Conservation (phyloP, 805 yeast genomes). For the Candida glaebosa region DNA sequence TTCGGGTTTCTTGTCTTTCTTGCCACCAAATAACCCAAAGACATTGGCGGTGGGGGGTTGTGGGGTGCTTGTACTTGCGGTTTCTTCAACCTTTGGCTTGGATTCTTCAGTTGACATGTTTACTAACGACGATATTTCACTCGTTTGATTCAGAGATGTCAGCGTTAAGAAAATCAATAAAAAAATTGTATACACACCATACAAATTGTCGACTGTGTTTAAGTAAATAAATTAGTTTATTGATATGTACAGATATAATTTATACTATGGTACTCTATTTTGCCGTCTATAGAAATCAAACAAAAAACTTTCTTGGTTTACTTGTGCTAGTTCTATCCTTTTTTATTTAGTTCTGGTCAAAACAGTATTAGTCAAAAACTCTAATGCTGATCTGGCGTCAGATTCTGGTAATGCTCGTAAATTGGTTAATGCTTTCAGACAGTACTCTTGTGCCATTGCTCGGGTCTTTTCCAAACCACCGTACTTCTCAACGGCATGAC, state of each 20-base stretch:
- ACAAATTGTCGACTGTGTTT: too few relatives aligned
- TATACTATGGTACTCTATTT: background rate
- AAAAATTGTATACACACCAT: background rate
- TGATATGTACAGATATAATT: background rate
- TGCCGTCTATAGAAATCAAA: background rate
- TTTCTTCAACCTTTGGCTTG: slow-evolving; percentile 15
- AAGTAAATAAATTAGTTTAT: background rate
- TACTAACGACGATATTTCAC: background rate
- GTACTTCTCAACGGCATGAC: slow-evolving; percentile 64
- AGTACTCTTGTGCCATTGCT: slow-evolving; percentile 72
- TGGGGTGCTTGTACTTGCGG: slow-evolving; percentile 24
- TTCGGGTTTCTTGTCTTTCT: slow-evolving; percentile 60
- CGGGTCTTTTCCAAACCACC: slow-evolving; percentile 77
- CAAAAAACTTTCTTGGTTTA: background rate
- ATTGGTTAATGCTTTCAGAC: slow-evolving; percentile 69
- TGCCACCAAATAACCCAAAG: slow-evolving; percentile 94
- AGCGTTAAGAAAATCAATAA: background rate
- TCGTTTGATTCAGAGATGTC: background rate
- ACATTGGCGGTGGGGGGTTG: slow-evolving; percentile 77
- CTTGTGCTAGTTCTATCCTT: too few relatives aligned
- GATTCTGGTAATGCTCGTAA: slow-evolving; percentile 78
- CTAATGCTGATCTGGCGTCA: slow-evolving; percentile 85
- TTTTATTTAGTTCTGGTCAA: slow-evolving; percentile 70
- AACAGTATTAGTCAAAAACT: slow-evolving; percentile 76
- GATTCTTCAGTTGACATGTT: slow-evolving; percentile 18